Percentiles rank a stretch among this genome's conserved stretches.
Evolutionary conservation across 495 filamentous ascomycete genomes (phyloP).

Genomic region (Letharia columbiana): DNA sequence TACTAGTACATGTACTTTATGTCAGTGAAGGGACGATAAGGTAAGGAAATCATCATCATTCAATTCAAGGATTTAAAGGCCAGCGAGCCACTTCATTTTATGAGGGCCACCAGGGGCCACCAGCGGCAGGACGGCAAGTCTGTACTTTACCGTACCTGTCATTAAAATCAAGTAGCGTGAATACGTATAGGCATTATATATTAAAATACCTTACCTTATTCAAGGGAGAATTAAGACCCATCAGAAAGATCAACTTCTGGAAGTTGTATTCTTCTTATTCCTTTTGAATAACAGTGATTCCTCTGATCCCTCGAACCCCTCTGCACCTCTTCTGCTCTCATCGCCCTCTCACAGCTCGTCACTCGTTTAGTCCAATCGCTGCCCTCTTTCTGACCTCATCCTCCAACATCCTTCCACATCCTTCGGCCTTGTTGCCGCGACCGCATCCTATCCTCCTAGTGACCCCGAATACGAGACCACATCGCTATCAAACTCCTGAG

Average conservation of each 20-base stretch:
- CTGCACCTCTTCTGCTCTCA: background rate
- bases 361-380: constrained; percentile 15
- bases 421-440: background rate
- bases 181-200: no score
- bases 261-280: background rate
- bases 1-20: no score
- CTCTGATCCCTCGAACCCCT: background rate
- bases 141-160: no score
- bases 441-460: background rate
- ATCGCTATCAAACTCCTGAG: background rate
- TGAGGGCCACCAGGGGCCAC: no score
- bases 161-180: no score
- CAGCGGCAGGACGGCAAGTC: no score
- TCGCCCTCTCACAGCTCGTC: background rate
- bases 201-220: no score
- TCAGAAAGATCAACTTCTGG: background rate
- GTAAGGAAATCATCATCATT: no score
- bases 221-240: background rate
- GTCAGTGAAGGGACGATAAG: no score
- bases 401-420: background rate
- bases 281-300: no score
- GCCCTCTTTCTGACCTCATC: background rate
- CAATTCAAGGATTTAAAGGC: no score
- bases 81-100: no score
- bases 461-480: background rate